Evolutionary conservation across 2,329 filamentous ascomycete genomes (phyloP).

Genomic region (Aspergillus luchuensis): DNA sequence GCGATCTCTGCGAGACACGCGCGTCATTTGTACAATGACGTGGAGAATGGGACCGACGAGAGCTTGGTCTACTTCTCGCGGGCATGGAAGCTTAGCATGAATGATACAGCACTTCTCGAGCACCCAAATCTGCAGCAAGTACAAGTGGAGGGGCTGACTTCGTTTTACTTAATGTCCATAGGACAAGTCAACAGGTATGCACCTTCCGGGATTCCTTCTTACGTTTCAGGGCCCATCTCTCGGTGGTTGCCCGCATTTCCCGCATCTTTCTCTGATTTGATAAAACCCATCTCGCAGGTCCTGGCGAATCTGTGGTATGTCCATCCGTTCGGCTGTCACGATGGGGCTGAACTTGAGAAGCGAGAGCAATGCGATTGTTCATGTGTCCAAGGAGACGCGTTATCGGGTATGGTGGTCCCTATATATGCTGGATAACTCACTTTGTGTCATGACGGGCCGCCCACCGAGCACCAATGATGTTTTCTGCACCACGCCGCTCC

Average conservation of each 20-base stretch:
- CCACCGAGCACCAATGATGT: conserved; percentile 41
- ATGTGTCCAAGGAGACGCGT: conserved; percentile 44
- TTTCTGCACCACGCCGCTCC: conserved; percentile 47
- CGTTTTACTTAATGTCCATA: conserved; percentile 44
- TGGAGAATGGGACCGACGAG: conserved; percentile 33
- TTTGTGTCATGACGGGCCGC: conserved; percentile 48
- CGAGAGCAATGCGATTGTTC: conserved; percentile 37
- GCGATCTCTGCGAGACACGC: conserved; percentile 45
- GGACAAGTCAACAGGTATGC: conserved; percentile 47
- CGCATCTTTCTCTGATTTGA: background rate
- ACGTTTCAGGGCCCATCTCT: background rate
- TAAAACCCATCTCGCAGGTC: conserved; percentile 31
- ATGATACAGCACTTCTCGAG: conserved; percentile 38
- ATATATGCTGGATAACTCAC: conserved; percentile 43
- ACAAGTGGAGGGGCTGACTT: conserved; percentile 45
- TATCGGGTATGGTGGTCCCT: conserved; percentile 51
- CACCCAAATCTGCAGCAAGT: conserved; percentile 48
- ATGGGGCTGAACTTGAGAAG: conserved; percentile 49
- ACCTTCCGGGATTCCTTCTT: background rate
- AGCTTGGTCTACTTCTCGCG: conserved; percentile 46
- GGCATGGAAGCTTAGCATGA: conserved; percentile 44
- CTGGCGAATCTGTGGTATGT: conserved; percentile 45
- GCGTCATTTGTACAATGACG: conserved; percentile 31
- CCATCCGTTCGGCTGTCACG: conserved; percentile 44
- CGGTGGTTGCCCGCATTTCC: too few species aligned